Percentiles rank a stretch among this genome's conserved stretches.
Conservation (phyloP, 2,329 filamentous ascomycete genomes). For the Microdochium paspali region DNA sequence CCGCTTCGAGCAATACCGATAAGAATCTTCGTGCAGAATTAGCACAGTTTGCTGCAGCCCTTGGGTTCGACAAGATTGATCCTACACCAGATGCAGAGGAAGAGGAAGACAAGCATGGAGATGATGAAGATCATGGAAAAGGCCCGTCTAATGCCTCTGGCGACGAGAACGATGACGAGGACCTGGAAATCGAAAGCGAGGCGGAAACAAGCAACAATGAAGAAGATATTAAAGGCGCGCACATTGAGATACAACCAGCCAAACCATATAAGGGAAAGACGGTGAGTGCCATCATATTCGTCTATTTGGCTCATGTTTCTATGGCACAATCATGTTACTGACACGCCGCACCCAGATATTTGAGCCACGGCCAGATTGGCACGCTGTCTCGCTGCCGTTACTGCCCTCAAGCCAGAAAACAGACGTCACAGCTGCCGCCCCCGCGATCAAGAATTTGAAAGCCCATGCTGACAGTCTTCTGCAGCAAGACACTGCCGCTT, state of each 20-base stretch:
- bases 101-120: slow-evolving; percentile 25
- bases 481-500: slow-evolving; percentile 67
- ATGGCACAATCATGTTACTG: not conserved
- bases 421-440: slow-evolving; percentile 30
- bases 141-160: slow-evolving; percentile 15
- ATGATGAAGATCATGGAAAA: slow-evolving; percentile 25
- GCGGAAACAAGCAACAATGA: slow-evolving; percentile 17
- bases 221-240: slow-evolving; percentile 11
- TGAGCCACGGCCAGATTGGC: slow-evolving; percentile 50
- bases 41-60: slow-evolving; percentile 38
- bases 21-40: slow-evolving; percentile 40
- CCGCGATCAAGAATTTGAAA: slow-evolving; percentile 44
- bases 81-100: slow-evolving; percentile 27
- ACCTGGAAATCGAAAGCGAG: slow-evolving; percentile 21
- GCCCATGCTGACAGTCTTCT: slow-evolving; percentile 66
- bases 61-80: slow-evolving; percentile 35
- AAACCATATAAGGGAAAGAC: not conserved
- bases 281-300: not conserved
- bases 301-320: not conserved
- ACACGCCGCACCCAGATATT: slow-evolving; percentile 31
- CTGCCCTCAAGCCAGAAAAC: slow-evolving; percentile 36
- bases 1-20: slow-evolving; percentile 25
- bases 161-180: slow-evolving; percentile 19
- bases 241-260: not conserved
- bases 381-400: slow-evolving; percentile 31